Evolutionary conservation across 2,329 filamentous ascomycete species (phyloP), one percentile per base, ranked within the genome.

Genomic region (Anthostomella pinea): DNA sequence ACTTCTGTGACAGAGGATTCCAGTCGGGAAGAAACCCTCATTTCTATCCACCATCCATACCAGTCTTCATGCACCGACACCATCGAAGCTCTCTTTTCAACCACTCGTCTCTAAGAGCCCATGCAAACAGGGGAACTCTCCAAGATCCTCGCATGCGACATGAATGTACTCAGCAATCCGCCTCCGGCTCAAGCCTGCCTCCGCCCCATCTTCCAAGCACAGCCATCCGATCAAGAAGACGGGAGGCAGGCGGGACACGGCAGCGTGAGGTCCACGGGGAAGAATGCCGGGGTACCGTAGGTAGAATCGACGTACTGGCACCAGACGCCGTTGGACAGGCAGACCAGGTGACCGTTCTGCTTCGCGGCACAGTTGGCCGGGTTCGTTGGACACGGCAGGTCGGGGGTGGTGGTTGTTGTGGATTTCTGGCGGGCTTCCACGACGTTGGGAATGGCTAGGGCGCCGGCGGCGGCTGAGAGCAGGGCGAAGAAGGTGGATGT

Each of bases 251-350:
- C 10, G 23, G 46, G 38, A 19, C 46, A 49, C 10, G 40, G 23
- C 10, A 26, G 38, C 0, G 31, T 25, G 21, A 49, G 43, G 30
- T 49, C 38, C 11, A 46, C 43, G 13, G 46, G 46, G 23, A 36
- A 46, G 22, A 42, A 46, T 3, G 40, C 46, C 10, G 46, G 46
- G 27, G 43, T 46, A 5, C 24, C 22, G 19, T 35, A 40, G 5
- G 40, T 28, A 16, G 39, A 10, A 17, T 46, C 46, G 8, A 33
- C 44, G 33, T 49, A 49, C 21, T 31, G 6, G 28, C 46, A 49
- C 46, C 43, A 49, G 6, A 43, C 46, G 33, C 35, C 37, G 9
- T 35, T n/a, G n/a, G 43, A 39, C 18, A 49, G 46, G 29, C 46
- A 46, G 33, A 49, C 16, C 14, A 46, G 14, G 28, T 37, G 38